Percentiles rank a stretch among this genome's conserved stretches.
phyloP scores from a whole-genome alignment of 495 filamentous ascomycete species.

The Copromyces sp. region DNA sequence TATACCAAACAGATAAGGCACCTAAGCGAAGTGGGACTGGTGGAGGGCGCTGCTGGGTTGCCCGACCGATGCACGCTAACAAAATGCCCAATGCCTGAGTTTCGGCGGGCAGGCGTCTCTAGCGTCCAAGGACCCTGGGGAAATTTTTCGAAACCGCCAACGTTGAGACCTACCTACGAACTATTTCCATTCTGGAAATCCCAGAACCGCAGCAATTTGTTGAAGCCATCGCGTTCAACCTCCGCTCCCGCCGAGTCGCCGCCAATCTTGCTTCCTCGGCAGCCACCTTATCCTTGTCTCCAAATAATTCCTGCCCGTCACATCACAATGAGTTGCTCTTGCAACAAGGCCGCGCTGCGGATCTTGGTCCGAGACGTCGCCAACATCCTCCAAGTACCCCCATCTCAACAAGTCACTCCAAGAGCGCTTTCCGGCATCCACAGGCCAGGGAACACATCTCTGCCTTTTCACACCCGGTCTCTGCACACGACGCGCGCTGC shows the following conservation, averaged over 20 bases:
- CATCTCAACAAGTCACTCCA: conserved; percentile 1
- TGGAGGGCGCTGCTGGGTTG: background rate
- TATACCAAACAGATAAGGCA: background rate
- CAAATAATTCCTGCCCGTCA: background rate
- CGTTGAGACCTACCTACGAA: background rate
- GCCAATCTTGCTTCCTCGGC: background rate
- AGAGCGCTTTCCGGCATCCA: background rate
- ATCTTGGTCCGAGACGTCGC: conserved; percentile 41
- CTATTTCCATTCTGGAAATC: background rate
- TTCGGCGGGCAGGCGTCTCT: background rate
- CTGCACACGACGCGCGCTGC: background rate
- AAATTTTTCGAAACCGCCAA: conserved; percentile 4
- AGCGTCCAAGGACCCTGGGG: background rate
- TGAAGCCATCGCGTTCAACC: background rate
- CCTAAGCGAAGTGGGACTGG: background rate
- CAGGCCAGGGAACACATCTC: background rate
- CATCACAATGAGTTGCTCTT: conserved; percentile 36
- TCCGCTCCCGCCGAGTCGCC: background rate
- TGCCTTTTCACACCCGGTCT: background rate
- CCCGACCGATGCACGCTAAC: background rate
- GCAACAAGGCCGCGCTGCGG: conserved; percentile 33
- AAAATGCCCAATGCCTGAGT: background rate
- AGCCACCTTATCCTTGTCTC: background rate
- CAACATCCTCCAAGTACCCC: conserved; percentile 31
- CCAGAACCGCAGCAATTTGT: background rate